Evolutionary conservation across 331 rosid genomes (phyloP).

Genomic region (Spiraea crenata): DNA sequence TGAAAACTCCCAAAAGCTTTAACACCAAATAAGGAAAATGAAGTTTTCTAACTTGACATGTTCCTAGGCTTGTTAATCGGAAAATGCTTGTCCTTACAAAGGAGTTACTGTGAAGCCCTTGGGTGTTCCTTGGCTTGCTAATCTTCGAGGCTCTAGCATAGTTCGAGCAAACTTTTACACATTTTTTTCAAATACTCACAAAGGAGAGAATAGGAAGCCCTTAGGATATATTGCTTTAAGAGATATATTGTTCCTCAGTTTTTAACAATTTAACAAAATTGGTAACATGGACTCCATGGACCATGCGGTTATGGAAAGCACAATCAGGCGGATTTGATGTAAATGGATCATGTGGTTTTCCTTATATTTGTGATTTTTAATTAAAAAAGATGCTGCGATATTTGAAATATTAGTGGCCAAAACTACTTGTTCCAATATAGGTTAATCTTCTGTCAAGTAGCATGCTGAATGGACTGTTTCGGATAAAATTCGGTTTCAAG

Average conservation of each 20-base stretch:
- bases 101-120: no score
- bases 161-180: background rate
- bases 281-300: no score
- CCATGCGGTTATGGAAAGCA: no score
- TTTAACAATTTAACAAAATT: no score
- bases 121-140: background rate
- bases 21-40: background rate
- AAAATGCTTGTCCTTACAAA: background rate
- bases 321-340: no score
- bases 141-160: background rate
- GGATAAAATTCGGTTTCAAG: background rate
- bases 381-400: no score
- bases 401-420: background rate
- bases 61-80: background rate
- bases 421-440: background rate
- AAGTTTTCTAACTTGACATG: conserved; percentile 1
- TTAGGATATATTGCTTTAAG: no score
- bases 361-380: no score
- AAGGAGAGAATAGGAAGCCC: no score
- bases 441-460: no score
- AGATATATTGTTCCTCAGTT: no score
- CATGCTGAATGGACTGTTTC: background rate
- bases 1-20: background rate
- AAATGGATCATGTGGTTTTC: no score
- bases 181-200: background rate